phyloP scores from a whole-genome alignment of 2,329 filamentous ascomycete genomes.

The Bisporella sp. region DNA sequence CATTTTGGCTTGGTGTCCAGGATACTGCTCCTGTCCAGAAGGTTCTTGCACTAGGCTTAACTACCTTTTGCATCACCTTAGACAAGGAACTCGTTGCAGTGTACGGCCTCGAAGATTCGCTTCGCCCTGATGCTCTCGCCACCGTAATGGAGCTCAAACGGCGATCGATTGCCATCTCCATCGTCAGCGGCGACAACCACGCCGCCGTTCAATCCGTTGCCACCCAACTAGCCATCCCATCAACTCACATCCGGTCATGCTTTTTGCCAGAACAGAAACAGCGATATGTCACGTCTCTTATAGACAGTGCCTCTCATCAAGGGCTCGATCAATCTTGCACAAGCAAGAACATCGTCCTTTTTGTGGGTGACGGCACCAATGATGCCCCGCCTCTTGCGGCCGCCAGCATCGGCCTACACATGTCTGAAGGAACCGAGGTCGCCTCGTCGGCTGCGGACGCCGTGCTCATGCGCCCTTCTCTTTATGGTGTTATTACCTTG shows the following conservation, averaged over 20 bases:
- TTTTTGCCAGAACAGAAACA: conserved; percentile 29
- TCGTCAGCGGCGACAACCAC: conserved; percentile 48
- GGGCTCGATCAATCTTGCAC: conserved; percentile 14
- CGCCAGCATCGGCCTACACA: conserved; percentile 62
- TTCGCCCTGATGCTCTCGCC: conserved; percentile 35
- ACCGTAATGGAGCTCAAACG: conserved; percentile 30
- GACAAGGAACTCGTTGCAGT: conserved; percentile 31
- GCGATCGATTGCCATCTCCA: conserved; percentile 36
- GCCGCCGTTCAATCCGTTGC: conserved; percentile 38
- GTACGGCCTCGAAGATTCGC: conserved; percentile 39
- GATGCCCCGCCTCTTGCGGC: conserved; percentile 65
- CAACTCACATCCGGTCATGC: conserved; percentile 4
- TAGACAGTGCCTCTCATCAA: not conserved
- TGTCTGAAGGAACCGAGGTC: conserved; percentile 51
- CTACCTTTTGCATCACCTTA: conserved; percentile 41
- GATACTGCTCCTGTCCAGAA: conserved; percentile 27
- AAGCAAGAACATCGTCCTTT: conserved; percentile 39
- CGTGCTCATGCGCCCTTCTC: conserved; percentile 50
- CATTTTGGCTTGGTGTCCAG: conserved; percentile 37
- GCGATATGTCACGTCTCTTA: conserved; percentile 2
- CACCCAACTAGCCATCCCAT: conserved; percentile 32
- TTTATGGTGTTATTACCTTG: conserved; percentile 48
- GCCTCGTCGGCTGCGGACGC: conserved; percentile 37
- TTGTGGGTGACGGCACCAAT: conserved; percentile 74
- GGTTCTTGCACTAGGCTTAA: conserved; percentile 32